These are phyloP conservation scores for Ophiostoma populinum DNA, from an alignment of 2,329 filamentous ascomycete genomes.

Conservation along the genomic window DNA sequence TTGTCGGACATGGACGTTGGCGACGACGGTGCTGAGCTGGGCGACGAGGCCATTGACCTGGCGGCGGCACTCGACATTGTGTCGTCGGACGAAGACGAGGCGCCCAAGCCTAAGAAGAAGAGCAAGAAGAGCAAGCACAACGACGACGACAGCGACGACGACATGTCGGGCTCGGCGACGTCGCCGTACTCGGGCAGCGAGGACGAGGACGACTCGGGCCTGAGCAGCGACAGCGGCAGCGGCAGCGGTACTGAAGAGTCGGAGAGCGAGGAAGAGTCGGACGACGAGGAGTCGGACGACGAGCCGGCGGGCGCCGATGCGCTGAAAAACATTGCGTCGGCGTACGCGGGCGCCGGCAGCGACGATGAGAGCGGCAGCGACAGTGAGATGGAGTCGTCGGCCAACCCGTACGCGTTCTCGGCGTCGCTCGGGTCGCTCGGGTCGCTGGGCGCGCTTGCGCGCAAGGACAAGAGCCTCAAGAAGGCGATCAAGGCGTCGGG, in stretches of 20 bases:
- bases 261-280: background rate
- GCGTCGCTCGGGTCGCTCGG: background rate
- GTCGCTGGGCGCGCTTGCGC: background rate
- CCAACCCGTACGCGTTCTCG: conserved; percentile 7
- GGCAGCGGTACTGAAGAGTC: background rate
- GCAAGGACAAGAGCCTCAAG: conserved; percentile 29
- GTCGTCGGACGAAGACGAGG: conserved; percentile 33
- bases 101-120: conserved; percentile 14
- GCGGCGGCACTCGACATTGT: conserved; percentile 39
- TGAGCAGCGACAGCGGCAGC: conserved; percentile 14
- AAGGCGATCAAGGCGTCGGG: conserved; percentile 54
- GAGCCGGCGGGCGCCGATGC: conserved; percentile 23
- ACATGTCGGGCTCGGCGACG: conserved; percentile 13
- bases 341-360: conserved; percentile 37
- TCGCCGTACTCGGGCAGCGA: conserved; percentile 17
- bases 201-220: conserved; percentile 2
- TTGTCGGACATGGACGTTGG: conserved; percentile 20
- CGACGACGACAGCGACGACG: conserved; percentile 20
- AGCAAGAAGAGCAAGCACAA: background rate
- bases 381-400: conserved; percentile 14
- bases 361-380: conserved; percentile 28
- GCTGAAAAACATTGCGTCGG: conserved; percentile 51
- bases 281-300: conserved; percentile 1
- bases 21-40: conserved; percentile 34
- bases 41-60: conserved; percentile 41